Conservation (phyloP, 163 green algal species). For the Scenedesmus sp. region DNA sequence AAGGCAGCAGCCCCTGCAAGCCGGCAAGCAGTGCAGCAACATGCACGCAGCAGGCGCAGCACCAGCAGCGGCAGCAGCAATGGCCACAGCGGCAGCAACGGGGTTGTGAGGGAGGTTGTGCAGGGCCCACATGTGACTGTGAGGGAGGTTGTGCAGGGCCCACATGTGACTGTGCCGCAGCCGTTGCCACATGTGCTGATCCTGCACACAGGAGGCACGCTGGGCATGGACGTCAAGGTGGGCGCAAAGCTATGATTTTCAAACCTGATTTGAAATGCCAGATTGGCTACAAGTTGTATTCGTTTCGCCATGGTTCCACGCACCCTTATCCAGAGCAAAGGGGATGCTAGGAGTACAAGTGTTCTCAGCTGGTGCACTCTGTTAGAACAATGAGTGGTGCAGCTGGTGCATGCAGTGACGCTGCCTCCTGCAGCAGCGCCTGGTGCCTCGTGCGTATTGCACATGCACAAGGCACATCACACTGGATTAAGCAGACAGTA, state of each 20-base stretch:
- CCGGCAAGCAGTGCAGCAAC: not conserved
- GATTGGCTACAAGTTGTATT: too few species aligned
- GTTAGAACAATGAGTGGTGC: too few species aligned
- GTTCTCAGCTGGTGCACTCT: too few species aligned
- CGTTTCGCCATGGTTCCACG: too few species aligned
- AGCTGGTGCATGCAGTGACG: too few species aligned
- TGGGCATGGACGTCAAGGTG: slow-evolving; percentile 74
- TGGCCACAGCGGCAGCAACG: not conserved
- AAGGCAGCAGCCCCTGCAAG: not conserved
- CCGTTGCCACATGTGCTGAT: slow-evolving; percentile 87
- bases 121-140: slow-evolving; percentile 58
- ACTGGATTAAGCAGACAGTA: too few species aligned
- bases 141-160: slow-evolving; percentile 36
- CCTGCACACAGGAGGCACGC: slow-evolving; percentile 88
- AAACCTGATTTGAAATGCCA: too few species aligned
- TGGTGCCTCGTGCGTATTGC: too few species aligned
- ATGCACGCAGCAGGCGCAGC: not conserved
- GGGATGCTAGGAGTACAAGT: too few species aligned
- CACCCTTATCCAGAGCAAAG: too few species aligned
- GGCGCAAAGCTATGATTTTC: not conserved
- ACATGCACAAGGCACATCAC: too few species aligned
- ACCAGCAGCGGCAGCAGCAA: not conserved
- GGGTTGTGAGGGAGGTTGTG: not conserved
- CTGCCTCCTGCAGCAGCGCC: too few species aligned
- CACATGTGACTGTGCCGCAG: slow-evolving; percentile 67